Evolutionary conservation across 2,329 filamentous ascomycete genomes (phyloP).

Genomic region (Cladosporium sp.): DNA sequence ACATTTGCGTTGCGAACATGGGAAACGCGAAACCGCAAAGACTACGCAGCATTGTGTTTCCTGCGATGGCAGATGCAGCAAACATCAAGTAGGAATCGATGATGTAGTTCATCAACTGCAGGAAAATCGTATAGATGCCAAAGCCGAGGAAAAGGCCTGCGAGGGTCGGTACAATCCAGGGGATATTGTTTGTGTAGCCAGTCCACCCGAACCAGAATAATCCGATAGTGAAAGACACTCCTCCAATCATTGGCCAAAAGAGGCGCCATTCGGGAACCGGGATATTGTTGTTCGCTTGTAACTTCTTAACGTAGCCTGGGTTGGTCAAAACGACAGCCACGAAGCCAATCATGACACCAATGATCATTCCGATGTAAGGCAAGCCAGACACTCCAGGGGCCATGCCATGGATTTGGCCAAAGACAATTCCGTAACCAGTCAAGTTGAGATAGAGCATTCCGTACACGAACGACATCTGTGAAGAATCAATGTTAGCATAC

Average conservation of each 20-base stretch:
- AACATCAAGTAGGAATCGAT: slow-evolving; percentile 61
- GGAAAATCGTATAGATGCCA: slow-evolving; percentile 44
- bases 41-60: slow-evolving; percentile 38
- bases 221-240: slow-evolving; percentile 41
- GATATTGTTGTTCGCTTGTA: slow-evolving; percentile 36
- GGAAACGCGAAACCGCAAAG: slow-evolving; percentile 44
- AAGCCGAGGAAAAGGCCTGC: slow-evolving; percentile 46
- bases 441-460: slow-evolving; percentile 79
- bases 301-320: slow-evolving; percentile 33
- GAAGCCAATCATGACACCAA: slow-evolving; percentile 35
- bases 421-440: slow-evolving; percentile 81
- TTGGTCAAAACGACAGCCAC: slow-evolving; percentile 33
- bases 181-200: slow-evolving; percentile 38
- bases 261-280: slow-evolving; percentile 50
- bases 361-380: slow-evolving; percentile 75
- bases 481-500: background rate
- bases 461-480: slow-evolving; percentile 36
- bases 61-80: slow-evolving; percentile 38
- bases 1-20: slow-evolving; percentile 57
- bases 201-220: slow-evolving; percentile 50
- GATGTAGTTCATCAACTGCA: slow-evolving; percentile 42
- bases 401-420: slow-evolving; percentile 70
- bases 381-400: slow-evolving; percentile 69
- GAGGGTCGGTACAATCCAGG: slow-evolving; percentile 48
- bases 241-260: slow-evolving; percentile 52